These are phyloP conservation scores for Cryptococcus sp. DNA, from an alignment of 1,284 basidiomycete species.

Conservation along the genomic window DNA sequence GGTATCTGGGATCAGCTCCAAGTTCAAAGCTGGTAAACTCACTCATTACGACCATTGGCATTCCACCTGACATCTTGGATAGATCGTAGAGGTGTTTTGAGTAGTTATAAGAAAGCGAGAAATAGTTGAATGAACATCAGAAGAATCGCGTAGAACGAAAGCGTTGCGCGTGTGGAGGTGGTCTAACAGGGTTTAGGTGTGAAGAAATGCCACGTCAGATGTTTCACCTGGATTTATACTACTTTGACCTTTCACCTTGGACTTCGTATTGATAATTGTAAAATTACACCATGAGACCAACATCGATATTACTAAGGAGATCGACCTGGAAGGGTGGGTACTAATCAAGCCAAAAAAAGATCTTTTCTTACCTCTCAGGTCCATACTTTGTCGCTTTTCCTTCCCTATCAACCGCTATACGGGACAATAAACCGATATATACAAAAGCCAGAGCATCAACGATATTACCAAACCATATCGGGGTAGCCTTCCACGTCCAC, in stretches of 20 bases:
- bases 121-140: not conserved
- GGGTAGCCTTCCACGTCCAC: slow-evolving; percentile 84
- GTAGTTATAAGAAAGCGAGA: not conserved
- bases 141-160: slow-evolving; percentile 1
- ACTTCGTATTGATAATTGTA: not conserved
- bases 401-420: slow-evolving; percentile 75
- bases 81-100: not conserved
- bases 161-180: not conserved
- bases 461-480: slow-evolving; percentile 90
- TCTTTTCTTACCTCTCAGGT: slow-evolving; percentile 52
- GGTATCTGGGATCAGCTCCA: slow-evolving; percentile 60
- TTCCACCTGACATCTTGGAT: slow-evolving; percentile 27
- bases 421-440: slow-evolving; percentile 78
- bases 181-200: not conserved
- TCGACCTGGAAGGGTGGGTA: slow-evolving; percentile 51
- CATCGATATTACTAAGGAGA: slow-evolving; percentile 11
- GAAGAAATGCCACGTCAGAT: not conserved
- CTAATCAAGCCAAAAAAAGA: not conserved
- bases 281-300: slow-evolving; percentile 4
- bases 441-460: slow-evolving; percentile 89
- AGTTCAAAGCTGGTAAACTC: slow-evolving; percentile 18
- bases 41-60: slow-evolving; percentile 53
- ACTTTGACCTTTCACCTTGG: not conserved
- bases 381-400: slow-evolving; percentile 95
- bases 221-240: not conserved